These are phyloP conservation scores for Magnusiomyces suaveolens DNA, from an alignment of 1,139 yeast genomes.

Conservation along the genomic window DNA sequence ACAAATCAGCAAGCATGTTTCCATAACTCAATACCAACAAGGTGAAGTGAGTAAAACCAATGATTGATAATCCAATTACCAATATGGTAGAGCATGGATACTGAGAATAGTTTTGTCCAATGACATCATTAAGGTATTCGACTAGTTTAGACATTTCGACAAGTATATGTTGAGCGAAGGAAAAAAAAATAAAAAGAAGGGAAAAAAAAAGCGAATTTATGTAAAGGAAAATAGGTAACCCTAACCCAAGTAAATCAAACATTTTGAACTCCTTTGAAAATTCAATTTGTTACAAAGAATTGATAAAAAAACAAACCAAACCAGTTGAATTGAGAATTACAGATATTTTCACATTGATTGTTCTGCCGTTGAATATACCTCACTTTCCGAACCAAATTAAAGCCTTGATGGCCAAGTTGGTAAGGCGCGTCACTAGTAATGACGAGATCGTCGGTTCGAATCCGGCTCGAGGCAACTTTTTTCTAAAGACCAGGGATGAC, in stretches of 20 bases:
- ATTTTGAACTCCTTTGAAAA: not conserved
- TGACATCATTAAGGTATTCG: not conserved
- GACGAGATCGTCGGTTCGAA: not conserved
- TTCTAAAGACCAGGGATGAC: too few species aligned
- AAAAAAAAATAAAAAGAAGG: not conserved
- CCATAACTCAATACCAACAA: constrained; percentile 34
- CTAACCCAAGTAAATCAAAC: not conserved
- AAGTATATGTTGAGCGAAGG: not conserved
- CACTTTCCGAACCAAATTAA: too few species aligned
- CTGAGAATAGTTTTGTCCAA: not conserved
- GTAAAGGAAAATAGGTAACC: not conserved
- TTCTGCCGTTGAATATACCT: too few species aligned
- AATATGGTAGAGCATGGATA: not conserved
- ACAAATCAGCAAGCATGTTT: constrained; percentile 46
- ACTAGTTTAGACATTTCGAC: not conserved
- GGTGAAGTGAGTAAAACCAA: constrained; percentile 47
- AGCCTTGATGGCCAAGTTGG: not conserved
- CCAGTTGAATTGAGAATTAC: too few species aligned
- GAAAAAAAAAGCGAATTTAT: not conserved
- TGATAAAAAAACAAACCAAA: too few species aligned
- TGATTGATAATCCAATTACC: constrained; percentile 15
- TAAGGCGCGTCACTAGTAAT: not conserved
- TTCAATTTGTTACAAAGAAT: not conserved
- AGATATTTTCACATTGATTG: too few species aligned
- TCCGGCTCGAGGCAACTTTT: not conserved